Base-by-base conservation (phyloP, 169 alveolate species). In the Cryptosporidium felis region DNA sequence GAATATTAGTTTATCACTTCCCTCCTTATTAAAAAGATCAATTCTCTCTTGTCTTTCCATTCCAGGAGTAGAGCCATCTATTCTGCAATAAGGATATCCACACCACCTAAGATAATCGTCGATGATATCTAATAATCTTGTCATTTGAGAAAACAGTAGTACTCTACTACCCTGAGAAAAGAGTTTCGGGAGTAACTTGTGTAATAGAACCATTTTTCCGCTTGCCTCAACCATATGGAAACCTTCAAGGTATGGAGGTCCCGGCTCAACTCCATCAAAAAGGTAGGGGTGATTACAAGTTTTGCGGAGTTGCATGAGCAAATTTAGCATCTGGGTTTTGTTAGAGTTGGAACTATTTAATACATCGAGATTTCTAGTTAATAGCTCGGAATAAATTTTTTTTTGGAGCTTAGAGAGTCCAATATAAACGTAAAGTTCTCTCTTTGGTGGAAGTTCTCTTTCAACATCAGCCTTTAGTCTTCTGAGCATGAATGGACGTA, bases 391-490 rank as follows among this genome's bases (percentile, higher is more conserved):
- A 82, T 95, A 95, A 18, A 94, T 90, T 44, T 90, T 88, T 82
- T 91, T 92, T 67, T 95, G 90, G 21, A 89, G 63, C 46, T 92
- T 93, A 38, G 96, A 92, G 60, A 95, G 80, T 1, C 96, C 96
- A 4, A 93, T 92, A 67, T 89, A 91, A 14, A 95, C 89, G 82
- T 94, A 94, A 14, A 94, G 91, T 88, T 95, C 97, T 66, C 92
- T 89, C 63, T 95, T 95, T 9, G 96, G 96, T 18, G 96, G 97
- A 10, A 95, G 88, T 18, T 91, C 91, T 67, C 92, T 92, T 80
- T 93, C 96, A 1, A 94, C 97, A 63, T 95, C 97, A 34, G 91
- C 88, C 88, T 95, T 95, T 30, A 95, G 92, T 89, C 97, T 92
- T 45, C 97, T 89, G 45, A 95, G 79, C 91, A 95, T 82, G 90